phyloP scores from a whole-genome alignment of 305 asterid species.

The Fraxinus platypoda region DNA sequence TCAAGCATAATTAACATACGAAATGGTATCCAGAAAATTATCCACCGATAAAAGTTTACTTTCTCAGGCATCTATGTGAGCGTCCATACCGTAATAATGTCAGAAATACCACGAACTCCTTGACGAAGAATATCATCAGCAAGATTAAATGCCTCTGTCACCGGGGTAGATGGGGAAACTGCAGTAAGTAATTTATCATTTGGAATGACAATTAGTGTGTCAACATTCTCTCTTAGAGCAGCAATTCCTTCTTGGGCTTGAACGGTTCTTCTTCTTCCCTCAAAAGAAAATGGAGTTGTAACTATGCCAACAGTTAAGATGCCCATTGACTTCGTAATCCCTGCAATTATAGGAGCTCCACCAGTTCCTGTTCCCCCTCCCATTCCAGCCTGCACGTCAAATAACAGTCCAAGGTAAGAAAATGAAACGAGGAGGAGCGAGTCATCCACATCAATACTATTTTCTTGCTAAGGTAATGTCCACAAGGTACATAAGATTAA shows the following conservation, averaged over 20 bases:
- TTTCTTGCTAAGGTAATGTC: not conserved
- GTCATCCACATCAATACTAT: not conserved
- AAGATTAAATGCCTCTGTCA: conserved; percentile 96
- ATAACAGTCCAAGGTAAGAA: conserved; percentile 10
- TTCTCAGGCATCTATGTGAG: conserved; percentile 8
- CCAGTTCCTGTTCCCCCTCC: conserved; percentile 99
- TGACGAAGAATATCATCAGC: conserved; percentile 99
- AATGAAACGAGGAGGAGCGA: conserved; percentile 1
- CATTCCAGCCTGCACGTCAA: conserved; percentile 84
- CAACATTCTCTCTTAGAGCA: conserved; percentile 90
- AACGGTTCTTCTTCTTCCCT: conserved; percentile 93
- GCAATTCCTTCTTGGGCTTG: conserved; percentile 99
- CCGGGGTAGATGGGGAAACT: conserved; percentile 93
- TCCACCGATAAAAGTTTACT: not conserved
- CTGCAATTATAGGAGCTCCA: conserved; percentile 95
- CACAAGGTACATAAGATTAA: not conserved
- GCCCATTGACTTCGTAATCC: conserved; percentile 89
- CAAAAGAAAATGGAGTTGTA: conserved; percentile 95
- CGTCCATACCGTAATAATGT: conserved; percentile 76
- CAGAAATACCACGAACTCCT: conserved; percentile 99
- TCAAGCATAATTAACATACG: not conserved
- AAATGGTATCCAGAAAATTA: not conserved
- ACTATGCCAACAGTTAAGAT: conserved; percentile 97
- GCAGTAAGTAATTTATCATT: conserved; percentile 92
- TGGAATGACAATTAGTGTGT: conserved; percentile 93